A percentile compares a stretch with the other conserved stretches of the same genome.
These are phyloP conservation scores for Tubosaeta sp. DNA, from an alignment of 768 basidiomycete genomes.

Conservation along the genomic window DNA sequence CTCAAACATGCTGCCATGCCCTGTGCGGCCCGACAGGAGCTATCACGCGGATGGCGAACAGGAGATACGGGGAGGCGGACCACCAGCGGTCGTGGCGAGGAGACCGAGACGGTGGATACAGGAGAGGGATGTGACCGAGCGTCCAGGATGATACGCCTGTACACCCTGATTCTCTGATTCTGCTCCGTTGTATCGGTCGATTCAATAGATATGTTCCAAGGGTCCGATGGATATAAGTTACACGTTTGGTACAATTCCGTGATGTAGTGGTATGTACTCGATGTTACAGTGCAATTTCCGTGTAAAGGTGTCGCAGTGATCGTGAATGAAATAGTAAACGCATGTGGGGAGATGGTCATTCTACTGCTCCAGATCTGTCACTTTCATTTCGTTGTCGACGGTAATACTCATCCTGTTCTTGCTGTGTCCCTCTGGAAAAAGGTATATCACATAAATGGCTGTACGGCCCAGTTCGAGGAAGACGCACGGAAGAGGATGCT, in stretches of 20 bases:
- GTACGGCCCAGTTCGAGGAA: conserved; percentile 8
- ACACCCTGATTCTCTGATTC: neutral
- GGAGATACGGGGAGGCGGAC: conserved; percentile 21
- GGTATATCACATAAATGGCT: conserved; percentile 13
- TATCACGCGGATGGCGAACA: conserved; percentile 56
- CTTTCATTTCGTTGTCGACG: conserved; percentile 35
- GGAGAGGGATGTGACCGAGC: conserved; percentile 42
- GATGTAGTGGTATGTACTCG: conserved; percentile 19
- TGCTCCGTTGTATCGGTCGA: neutral
- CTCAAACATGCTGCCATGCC: conserved; percentile 76
- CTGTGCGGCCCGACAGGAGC: conserved; percentile 55
- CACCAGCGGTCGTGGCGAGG: conserved; percentile 50
- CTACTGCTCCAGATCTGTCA: conserved; percentile 11
- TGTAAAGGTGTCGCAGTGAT: conserved; percentile 17
- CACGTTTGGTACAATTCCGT: conserved; percentile 21
- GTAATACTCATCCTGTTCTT: conserved; percentile 58
- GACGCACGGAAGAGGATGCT: conserved; percentile 53
- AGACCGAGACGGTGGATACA: conserved; percentile 78
- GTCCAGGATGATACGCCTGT: conserved; percentile 3
- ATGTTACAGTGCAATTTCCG: conserved; percentile 30
- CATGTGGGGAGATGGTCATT: conserved; percentile 16
- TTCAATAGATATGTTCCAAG: neutral
- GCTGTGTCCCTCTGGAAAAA: conserved; percentile 50
- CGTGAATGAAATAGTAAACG: conserved; percentile 1
- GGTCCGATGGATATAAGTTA: conserved; percentile 17